These are phyloP conservation scores for Tulasnella sp. DNA, from an alignment of 768 basidiomycete genomes.

Conservation along the genomic window DNA sequence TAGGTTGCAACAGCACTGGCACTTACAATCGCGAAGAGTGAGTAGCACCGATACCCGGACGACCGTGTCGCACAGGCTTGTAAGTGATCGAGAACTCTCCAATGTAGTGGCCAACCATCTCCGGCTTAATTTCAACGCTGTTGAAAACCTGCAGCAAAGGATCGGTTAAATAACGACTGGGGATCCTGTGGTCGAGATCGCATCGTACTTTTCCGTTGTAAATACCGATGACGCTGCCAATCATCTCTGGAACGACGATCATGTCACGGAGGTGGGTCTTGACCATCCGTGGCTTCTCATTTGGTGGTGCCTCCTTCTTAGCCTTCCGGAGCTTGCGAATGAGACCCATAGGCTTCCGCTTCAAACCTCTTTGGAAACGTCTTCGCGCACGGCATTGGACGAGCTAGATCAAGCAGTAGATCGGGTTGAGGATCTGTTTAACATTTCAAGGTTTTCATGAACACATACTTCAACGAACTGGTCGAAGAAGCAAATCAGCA, in stretches of 20 bases:
- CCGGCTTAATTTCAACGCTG: slow-evolving; percentile 98
- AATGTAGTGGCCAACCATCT: slow-evolving; percentile 99
- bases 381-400: slow-evolving; percentile 98
- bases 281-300: slow-evolving; percentile 98
- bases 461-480: slow-evolving; percentile 24
- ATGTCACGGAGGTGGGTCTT: slow-evolving; percentile 99
- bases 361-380: slow-evolving; percentile 98
- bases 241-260: slow-evolving; percentile 99
- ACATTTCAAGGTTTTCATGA: not conserved
- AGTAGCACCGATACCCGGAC: slow-evolving; percentile 82
- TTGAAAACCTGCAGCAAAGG: slow-evolving; percentile 71
- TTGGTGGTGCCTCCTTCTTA: slow-evolving; percentile 98
- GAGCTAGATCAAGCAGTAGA: slow-evolving; percentile 56
- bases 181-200: not conserved
- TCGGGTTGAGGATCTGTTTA: not conserved
- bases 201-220: slow-evolving; percentile 90
- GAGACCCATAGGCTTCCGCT: slow-evolving; percentile 96
- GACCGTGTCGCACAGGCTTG: slow-evolving; percentile 99
- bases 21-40: slow-evolving; percentile 38
- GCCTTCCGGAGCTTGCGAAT: slow-evolving; percentile 99
- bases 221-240: slow-evolving; percentile 95
- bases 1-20: not conserved
- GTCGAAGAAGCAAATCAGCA: slow-evolving; percentile 51
- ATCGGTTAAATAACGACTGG: not conserved
- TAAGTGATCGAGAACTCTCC: slow-evolving; percentile 97